Base-by-base conservation (phyloP, 1,284 basidiomycete genomes). In the Flammula alnicola region DNA sequence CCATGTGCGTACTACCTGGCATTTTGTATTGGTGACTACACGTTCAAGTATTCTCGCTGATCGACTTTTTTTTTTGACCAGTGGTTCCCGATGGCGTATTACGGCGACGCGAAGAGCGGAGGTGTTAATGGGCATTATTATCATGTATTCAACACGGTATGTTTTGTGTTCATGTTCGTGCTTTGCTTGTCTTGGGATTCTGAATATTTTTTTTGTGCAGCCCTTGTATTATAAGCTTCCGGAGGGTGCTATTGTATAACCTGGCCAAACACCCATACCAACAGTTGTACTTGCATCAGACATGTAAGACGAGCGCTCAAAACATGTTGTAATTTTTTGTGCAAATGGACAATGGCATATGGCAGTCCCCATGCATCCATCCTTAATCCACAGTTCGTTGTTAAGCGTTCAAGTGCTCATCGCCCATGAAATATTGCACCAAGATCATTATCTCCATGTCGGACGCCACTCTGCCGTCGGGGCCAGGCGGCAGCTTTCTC, bases 61-160 rank as follows among this genome's bases (percentile, higher is more conserved):
- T n/a, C 17, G 9, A 9, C 25, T 8, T 30, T 23, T n/a, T n/a
- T 20, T 33, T 20, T 20, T 14, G 16, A n/a, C 1, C 6, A 89
- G 87, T 89, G 88, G 88, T 87, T 91, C 74, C 84, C 87, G 2
- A 75, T 80, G 75, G 78, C 77, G 51, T 91, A 88, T 60, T 84
- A 85, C 57, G 81, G 79, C 0, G 70, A 79, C 52, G 67, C 75
- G 38, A 58, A 65, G 30, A 52, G 66, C 20, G 81, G 81, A 4
- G 86, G 86, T 1, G 79, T 81, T 35, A 80, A 84, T 55, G 84
- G 84, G 0, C 88, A 90, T 61, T 80, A 74, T 55, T 91, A 91
- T 59, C 87, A 91, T 71, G 88, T 90, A 14, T 89, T 89, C 63
- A 68, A 78, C 35, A 86, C 84, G 36, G 84, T 87, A 51, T 12